phyloP scores from a whole-genome alignment of 805 yeast species.

The Barnettozyma wickerhamii region DNA sequence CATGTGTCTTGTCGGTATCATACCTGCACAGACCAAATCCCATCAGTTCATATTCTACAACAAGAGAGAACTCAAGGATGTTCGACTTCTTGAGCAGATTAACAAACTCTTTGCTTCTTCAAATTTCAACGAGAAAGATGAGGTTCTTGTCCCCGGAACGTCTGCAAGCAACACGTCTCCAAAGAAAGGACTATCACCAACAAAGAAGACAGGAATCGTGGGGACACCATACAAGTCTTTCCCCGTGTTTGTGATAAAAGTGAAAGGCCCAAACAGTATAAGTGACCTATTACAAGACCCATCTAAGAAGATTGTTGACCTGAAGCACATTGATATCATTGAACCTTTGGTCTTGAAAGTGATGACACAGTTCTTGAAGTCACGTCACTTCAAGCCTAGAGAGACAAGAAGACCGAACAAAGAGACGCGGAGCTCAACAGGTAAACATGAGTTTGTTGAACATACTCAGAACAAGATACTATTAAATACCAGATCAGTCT shows the following conservation, averaged over 20 bases:
- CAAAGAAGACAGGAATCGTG: slow-evolving; percentile 22
- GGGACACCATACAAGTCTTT: slow-evolving; percentile 31
- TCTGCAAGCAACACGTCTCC: slow-evolving; percentile 18
- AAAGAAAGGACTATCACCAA: slow-evolving; percentile 19
- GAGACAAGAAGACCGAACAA: no score
- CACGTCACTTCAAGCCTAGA: slow-evolving; percentile 18
- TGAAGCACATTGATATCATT: slow-evolving; percentile 26
- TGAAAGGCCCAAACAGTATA: slow-evolving; percentile 24
- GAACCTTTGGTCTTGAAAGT: slow-evolving; percentile 30
- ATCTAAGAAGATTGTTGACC: slow-evolving; percentile 27
- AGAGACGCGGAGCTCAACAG: no score
- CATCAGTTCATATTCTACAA: slow-evolving; percentile 46
- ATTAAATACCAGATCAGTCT: slow-evolving; percentile 1
- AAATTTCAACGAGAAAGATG: slow-evolving; percentile 18
- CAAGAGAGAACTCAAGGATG: slow-evolving; percentile 25
- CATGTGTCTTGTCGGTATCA: slow-evolving; percentile 37
- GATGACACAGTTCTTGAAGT: slow-evolving; percentile 26
- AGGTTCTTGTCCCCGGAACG: slow-evolving; percentile 14
- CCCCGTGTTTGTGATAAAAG: slow-evolving; percentile 36
- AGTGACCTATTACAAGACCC: slow-evolving; percentile 41
- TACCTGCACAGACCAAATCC: slow-evolving; percentile 30
- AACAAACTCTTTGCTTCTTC: slow-evolving; percentile 25
- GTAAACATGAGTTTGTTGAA: no score
- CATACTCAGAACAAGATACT: not conserved
- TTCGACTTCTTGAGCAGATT: slow-evolving; percentile 16